A percentile compares a stretch with the other conserved stretches of the same genome.
phyloP scores from a whole-genome alignment of 805 yeast genomes.

The Pichia rugopelliculosa region DNA sequence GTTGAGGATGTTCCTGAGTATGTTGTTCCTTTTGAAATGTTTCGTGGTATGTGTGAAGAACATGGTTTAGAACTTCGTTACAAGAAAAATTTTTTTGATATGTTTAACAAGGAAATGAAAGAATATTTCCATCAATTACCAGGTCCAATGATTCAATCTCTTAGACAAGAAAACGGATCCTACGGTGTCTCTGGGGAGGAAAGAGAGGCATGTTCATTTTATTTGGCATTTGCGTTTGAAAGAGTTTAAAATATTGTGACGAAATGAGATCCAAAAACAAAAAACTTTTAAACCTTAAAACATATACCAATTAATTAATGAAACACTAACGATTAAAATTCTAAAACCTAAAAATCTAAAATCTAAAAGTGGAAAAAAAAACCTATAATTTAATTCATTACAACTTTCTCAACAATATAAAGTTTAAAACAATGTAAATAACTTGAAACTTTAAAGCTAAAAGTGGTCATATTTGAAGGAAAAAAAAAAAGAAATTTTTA shows the following conservation, averaged over 20 bases:
- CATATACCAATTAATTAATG: no score
- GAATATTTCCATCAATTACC: conserved; percentile 52
- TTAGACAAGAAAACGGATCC: conserved; percentile 69
- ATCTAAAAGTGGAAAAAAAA: no score
- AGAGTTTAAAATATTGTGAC: background rate
- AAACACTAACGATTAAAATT: no score
- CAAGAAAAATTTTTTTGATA: conserved; percentile 71
- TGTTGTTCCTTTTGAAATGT: conserved; percentile 88
- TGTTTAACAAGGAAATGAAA: conserved; percentile 76
- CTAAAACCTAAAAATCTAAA: no score
- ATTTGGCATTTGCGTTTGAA: conserved; percentile 76
- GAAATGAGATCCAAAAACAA: background rate
- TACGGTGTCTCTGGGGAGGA: conserved; percentile 87
- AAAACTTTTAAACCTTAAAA: background rate
- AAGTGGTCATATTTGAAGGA: no score
- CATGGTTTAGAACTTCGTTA: conserved; percentile 66
- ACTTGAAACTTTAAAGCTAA: no score
- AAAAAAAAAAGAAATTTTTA: no score
- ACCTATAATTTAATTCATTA: no score
- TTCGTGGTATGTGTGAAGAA: conserved; percentile 78
- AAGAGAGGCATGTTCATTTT: conserved; percentile 79
- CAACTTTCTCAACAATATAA: no score
- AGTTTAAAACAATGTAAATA: no score
- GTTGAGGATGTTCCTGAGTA: conserved; percentile 95
- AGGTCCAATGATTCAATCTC: conserved; percentile 51